phyloP scores from a whole-genome alignment of 2,329 filamentous ascomycete species.

The Aspergillus sp. region DNA sequence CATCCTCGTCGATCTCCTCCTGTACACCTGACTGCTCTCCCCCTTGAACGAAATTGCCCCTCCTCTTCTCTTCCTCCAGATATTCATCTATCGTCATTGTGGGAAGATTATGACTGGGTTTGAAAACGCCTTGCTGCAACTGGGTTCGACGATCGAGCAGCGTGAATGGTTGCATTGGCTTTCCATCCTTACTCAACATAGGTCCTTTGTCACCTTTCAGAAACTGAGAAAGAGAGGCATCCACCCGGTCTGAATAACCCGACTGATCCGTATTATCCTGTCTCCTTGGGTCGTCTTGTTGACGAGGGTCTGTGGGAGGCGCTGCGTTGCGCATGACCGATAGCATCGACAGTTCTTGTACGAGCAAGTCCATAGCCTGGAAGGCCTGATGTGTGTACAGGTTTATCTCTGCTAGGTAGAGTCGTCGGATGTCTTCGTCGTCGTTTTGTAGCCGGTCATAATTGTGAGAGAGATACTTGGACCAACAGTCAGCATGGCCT shows the following conservation, averaged over 20 bases:
- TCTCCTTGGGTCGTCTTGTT: conserved; percentile 31
- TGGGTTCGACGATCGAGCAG: conserved; percentile 69
- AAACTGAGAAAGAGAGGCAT: conserved; percentile 52
- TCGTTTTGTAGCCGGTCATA: conserved; percentile 60
- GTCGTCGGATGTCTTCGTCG: conserved; percentile 71
- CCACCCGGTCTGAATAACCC: conserved; percentile 65
- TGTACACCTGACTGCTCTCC: conserved; percentile 63
- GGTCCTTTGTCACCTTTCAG: conserved; percentile 49
- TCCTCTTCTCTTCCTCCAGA: conserved; percentile 75
- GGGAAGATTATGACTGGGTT: conserved; percentile 82
- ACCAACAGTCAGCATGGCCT: conserved; percentile 28
- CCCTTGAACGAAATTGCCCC: conserved; percentile 85
- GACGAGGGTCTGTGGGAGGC: conserved; percentile 29
- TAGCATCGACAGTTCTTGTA: conserved; percentile 75
- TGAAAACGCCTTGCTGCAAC: conserved; percentile 72
- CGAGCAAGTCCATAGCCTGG: conserved; percentile 76
- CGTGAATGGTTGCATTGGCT: conserved; percentile 85
- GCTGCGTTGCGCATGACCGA: conserved; percentile 55
- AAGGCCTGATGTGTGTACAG: conserved; percentile 73
- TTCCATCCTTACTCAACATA: conserved; percentile 68
- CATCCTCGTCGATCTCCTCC: conserved; percentile 77
- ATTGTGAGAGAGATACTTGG: conserved; percentile 52
- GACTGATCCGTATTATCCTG: conserved; percentile 45
- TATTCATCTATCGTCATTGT: conserved; percentile 99
- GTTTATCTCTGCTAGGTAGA: conserved; percentile 67